Conservation (phyloP, 2,329 filamentous ascomycete species). For the Alternaria rosae region DNA sequence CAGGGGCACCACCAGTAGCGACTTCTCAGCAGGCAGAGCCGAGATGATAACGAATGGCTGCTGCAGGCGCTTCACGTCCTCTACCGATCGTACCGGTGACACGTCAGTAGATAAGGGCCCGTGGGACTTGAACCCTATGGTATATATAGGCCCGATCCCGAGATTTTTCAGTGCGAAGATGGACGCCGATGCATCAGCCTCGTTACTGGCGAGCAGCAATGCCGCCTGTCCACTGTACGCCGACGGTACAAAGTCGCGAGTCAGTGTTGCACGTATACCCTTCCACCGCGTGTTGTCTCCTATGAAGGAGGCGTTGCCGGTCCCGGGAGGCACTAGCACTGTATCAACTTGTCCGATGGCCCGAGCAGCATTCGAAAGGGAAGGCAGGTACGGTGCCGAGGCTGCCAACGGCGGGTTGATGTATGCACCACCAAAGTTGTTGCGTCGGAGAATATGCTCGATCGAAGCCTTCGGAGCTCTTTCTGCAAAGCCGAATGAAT, state of each 20-base stretch:
- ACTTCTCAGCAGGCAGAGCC: conserved; percentile 79
- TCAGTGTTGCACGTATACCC: conserved; percentile 82
- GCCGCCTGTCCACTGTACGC: conserved; percentile 79
- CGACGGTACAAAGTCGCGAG: conserved; percentile 80
- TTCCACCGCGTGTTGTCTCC: conserved; percentile 88
- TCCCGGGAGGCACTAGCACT: conserved; percentile 69
- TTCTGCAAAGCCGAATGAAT: conserved; percentile 79
- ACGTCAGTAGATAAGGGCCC: conserved; percentile 69
- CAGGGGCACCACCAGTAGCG: conserved; percentile 77
- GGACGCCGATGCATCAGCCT: conserved; percentile 78
- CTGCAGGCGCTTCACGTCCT: conserved; percentile 80
- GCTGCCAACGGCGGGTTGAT: conserved; percentile 74
- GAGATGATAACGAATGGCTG: conserved; percentile 84
- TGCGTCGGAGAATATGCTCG: conserved; percentile 75
- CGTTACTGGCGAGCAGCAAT: conserved; percentile 74
- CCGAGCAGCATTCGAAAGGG: conserved; percentile 76
- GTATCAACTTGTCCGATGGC: conserved; percentile 85
- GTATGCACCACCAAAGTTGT: conserved; percentile 82
- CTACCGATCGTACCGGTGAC: conserved; percentile 71
- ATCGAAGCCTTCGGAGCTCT: conserved; percentile 71
- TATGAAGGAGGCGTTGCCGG: conserved; percentile 59
- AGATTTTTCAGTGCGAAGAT: conserved; percentile 82
- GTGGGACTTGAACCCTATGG: conserved; percentile 75
- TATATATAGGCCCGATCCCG: conserved; percentile 80
- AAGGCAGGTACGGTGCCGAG: conserved; percentile 64